Conservation (phyloP, 352 stramenopile genomes). For the Phytophthora agathidicida region DNA sequence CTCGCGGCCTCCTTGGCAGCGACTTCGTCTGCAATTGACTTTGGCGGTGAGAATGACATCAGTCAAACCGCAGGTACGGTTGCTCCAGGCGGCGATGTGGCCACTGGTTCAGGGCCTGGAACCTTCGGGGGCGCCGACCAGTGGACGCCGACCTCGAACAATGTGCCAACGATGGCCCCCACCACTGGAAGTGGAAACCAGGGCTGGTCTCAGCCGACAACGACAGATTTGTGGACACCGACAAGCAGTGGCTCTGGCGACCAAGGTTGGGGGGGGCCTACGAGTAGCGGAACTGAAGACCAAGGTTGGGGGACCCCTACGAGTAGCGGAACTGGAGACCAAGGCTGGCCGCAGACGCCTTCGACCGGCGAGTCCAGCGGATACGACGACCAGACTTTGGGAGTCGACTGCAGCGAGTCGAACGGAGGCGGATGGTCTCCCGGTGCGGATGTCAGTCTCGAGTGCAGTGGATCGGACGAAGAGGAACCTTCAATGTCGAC, state of each 20-base stretch:
- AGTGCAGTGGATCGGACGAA: constrained; percentile 19
- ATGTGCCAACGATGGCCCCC: not conserved
- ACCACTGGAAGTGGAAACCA: not conserved
- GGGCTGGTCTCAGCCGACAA: not conserved
- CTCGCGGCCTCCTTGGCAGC: not conserved
- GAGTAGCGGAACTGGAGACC: not conserved
- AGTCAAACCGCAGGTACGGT: constrained; percentile 1
- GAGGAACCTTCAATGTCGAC: not conserved
- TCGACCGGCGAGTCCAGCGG: too few relatives aligned
- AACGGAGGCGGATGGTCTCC: not conserved
- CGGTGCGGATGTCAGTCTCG: constrained; percentile 7
- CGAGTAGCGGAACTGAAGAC: not conserved
- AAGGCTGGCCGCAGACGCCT: not conserved
- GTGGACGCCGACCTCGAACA: not conserved
- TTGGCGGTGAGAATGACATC: constrained; percentile 12
- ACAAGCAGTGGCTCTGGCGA: not conserved
- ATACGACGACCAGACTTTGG: too few relatives aligned
- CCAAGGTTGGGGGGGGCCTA: constrained; percentile 1
- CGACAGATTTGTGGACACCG: not conserved
- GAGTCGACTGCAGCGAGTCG: constrained; percentile 26
- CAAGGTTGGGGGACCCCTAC: constrained; percentile 3
- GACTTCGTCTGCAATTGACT: not conserved
- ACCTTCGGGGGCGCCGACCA: not conserved
- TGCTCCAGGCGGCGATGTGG: not conserved
- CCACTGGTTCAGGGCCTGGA: too few relatives aligned